phyloP scores from a whole-genome alignment of 352 stramenopile genomes.

The Phytophthora pseudosyringae region DNA sequence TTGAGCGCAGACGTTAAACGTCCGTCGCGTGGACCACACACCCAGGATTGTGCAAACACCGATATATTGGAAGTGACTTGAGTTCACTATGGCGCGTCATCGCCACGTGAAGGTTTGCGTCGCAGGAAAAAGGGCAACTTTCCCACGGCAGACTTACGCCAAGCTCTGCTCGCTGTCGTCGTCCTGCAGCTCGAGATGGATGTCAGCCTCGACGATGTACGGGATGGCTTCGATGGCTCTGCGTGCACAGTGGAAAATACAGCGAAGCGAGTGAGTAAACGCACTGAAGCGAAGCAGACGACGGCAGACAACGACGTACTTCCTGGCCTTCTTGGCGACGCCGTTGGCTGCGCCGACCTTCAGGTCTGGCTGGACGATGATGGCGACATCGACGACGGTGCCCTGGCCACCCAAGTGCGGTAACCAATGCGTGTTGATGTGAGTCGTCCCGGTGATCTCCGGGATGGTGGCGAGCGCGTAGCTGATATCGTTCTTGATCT shows the following conservation, averaged over 20 bases:
- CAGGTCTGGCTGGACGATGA: constrained; percentile 77
- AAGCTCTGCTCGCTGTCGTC: constrained; percentile 41
- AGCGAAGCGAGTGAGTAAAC: neutral
- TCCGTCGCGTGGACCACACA: constrained; percentile 11
- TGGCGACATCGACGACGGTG: constrained; percentile 80
- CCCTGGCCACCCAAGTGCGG: constrained; percentile 63
- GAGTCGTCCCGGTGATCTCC: constrained; percentile 73
- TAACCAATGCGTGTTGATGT: constrained; percentile 87
- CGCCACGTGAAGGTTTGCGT: constrained; percentile 17
- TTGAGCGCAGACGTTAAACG: constrained; percentile 10
- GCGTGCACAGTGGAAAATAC: neutral
- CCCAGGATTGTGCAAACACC: constrained; percentile 20
- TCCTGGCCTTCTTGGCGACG: constrained; percentile 76
- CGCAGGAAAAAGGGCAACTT: constrained; percentile 24
- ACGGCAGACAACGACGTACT: constrained; percentile 40
- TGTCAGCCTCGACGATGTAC: constrained; percentile 82
- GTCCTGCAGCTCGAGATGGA: constrained; percentile 84
- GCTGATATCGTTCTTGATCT: constrained; percentile 79
- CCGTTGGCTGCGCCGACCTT: constrained; percentile 76
- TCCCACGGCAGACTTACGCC: neutral
- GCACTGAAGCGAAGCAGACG: neutral
- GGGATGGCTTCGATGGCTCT: constrained; percentile 83
- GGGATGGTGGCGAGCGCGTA: constrained; percentile 65
- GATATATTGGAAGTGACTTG: constrained; percentile 6
- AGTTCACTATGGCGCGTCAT: constrained; percentile 17